A percentile compares a stretch with the other conserved stretches of the same genome.
phyloP scores from a whole-genome alignment of 129 eudicot genomes.

The Daucus carota region DNA sequence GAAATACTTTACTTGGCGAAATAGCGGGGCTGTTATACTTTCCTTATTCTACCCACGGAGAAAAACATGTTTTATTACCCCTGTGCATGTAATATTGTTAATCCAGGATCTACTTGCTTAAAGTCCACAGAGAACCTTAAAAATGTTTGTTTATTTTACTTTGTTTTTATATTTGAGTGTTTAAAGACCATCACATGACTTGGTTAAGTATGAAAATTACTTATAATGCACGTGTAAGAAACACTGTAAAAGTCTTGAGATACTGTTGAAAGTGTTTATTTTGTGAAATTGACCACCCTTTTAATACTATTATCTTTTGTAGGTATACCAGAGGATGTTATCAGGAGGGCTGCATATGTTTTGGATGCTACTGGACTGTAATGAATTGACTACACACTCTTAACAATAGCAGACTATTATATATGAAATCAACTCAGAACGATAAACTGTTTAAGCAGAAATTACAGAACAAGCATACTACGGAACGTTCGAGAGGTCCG shows the following conservation, averaged over 20 bases:
- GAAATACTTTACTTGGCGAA: background rate
- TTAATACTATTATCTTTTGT: constrained; percentile 1
- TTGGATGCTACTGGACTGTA: constrained; percentile 46
- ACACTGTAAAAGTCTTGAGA: background rate
- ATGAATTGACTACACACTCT: too few relatives aligned
- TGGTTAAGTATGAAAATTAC: background rate
- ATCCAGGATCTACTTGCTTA: background rate
- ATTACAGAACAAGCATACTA: too few relatives aligned
- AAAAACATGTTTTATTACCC: background rate
- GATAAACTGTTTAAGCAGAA: too few relatives aligned
- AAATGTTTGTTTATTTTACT: background rate
- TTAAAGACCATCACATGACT: background rate
- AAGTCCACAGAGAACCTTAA: background rate
- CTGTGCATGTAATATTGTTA: background rate
- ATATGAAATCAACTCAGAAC: too few relatives aligned
- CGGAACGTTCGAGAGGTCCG: too few relatives aligned
- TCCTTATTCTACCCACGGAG: background rate
- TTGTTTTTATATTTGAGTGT: background rate
- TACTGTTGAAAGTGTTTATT: background rate
- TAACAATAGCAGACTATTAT: too few relatives aligned
- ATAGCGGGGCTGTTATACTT: background rate
- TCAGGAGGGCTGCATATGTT: constrained; percentile 62
- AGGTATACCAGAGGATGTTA: constrained; percentile 72
- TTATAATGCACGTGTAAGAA: background rate
- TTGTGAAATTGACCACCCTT: background rate